Conservation (phyloP, 805 yeast species). For the Starmerella kuoi region DNA sequence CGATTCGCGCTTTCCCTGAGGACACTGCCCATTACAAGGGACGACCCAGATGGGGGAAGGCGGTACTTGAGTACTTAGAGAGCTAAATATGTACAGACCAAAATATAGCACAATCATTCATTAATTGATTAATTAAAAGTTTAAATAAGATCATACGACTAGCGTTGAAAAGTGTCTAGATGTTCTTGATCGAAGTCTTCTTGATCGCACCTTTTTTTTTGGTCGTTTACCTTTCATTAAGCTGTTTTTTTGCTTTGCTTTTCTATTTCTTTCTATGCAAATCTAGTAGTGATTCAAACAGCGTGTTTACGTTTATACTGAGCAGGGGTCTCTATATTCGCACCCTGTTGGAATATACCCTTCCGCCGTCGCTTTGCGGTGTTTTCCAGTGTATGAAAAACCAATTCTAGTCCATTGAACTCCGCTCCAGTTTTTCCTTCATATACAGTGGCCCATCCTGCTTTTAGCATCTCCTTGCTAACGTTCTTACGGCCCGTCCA, state of each 20-base stretch:
- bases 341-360: conserved; percentile 56
- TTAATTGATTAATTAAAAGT: too few relatives aligned
- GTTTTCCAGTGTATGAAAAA: conserved; percentile 48
- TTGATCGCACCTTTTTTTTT: too few relatives aligned
- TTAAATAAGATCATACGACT: not conserved
- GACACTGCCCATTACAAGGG: conserved; percentile 20
- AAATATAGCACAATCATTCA: too few relatives aligned
- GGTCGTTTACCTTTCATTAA: not conserved
- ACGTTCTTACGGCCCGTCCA: conserved; percentile 66
- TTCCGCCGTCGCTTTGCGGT: conserved; percentile 42
- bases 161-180: too few relatives aligned
- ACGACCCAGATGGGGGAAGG: conserved; percentile 20
- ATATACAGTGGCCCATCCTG: conserved; percentile 78
- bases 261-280: too few relatives aligned
- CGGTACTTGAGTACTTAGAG: conserved; percentile 14
- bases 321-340: conserved; percentile 57
- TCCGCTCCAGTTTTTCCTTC: conserved; percentile 74
- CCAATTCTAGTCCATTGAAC: conserved; percentile 62
- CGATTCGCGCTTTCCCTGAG: conserved; percentile 38
- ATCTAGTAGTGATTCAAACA: not conserved
- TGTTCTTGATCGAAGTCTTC: too few relatives aligned
- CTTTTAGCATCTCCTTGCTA: conserved; percentile 71
- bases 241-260: too few relatives aligned
- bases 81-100: not conserved
- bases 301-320: conserved; percentile 42